phyloP scores from a whole-genome alignment of 2,329 filamentous ascomycete genomes.

The Fusarium continuum region DNA sequence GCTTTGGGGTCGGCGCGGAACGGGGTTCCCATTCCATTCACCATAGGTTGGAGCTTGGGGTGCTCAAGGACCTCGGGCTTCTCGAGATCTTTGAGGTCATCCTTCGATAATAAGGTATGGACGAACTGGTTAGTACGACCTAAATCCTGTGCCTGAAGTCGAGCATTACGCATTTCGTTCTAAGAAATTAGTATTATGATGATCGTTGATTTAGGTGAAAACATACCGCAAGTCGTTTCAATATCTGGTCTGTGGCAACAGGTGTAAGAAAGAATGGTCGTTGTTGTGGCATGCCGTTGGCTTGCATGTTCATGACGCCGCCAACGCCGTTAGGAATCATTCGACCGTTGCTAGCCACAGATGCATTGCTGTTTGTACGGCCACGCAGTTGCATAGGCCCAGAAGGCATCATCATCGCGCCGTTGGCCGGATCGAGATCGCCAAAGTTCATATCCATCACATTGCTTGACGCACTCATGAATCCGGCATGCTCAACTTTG shows the following conservation, averaged over 20 bases:
- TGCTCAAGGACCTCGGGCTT: slow-evolving; percentile 60
- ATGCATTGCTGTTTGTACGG: slow-evolving; percentile 73
- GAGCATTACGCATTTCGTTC: slow-evolving; percentile 90
- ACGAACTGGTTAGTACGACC: slow-evolving; percentile 84
- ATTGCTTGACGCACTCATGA: slow-evolving; percentile 77
- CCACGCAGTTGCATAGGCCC: slow-evolving; percentile 76
- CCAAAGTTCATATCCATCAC: slow-evolving; percentile 91
- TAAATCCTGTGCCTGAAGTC: slow-evolving; percentile 87
- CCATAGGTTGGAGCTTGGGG: slow-evolving; percentile 56
- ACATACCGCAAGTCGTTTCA: slow-evolving; percentile 67
- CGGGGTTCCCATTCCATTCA: slow-evolving; percentile 61
- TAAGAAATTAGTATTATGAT: slow-evolving; percentile 51
- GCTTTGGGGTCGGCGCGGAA: slow-evolving; percentile 80
- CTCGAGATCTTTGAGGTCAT: slow-evolving; percentile 68
- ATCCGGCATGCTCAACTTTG: slow-evolving; percentile 94
- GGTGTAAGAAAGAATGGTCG: slow-evolving; percentile 88
- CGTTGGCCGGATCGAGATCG: slow-evolving; percentile 84
- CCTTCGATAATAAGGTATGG: slow-evolving; percentile 77
- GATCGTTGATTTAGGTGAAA: background rate
- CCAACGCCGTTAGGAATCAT: slow-evolving; percentile 60
- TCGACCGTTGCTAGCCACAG: slow-evolving; percentile 68
- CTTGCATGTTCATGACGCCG: slow-evolving; percentile 56
- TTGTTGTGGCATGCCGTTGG: slow-evolving; percentile 73
- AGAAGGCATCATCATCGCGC: slow-evolving; percentile 74
- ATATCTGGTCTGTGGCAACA: slow-evolving; percentile 92